Percentiles rank a stretch among this genome's conserved stretches.
phyloP scores from a whole-genome alignment of 306 rosid genomes.

The Dryas octopetala region DNA sequence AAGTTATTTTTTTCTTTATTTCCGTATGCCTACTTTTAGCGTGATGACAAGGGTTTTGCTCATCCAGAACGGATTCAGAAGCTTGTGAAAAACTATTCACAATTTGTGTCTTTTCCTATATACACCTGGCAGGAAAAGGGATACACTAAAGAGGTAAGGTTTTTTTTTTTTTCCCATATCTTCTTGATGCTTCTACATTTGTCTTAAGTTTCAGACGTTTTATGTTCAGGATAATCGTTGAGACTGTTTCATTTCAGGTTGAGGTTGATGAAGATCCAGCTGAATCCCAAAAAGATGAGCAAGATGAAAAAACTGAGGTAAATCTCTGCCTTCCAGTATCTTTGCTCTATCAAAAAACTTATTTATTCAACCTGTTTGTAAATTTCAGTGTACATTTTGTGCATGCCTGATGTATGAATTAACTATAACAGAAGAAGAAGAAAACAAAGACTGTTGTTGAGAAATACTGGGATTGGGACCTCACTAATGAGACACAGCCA shows the following conservation, averaged over 20 bases:
- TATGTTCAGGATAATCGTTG: neutral
- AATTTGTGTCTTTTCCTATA: conserved; percentile 89
- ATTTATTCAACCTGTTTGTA: neutral
- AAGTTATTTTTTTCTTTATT: neutral
- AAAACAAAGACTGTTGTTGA: conserved; percentile 91
- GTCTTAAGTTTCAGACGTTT: neutral
- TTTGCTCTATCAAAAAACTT: neutral
- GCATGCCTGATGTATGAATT: conserved; percentile 21
- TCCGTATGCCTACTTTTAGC: conserved; percentile 40
- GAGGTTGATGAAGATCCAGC: conserved; percentile 90
- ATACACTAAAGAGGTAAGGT: conserved; percentile 72
- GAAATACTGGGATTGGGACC: conserved; percentile 98
- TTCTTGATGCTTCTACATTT: conserved; percentile 13
- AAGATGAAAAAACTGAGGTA: conserved; percentile 80
- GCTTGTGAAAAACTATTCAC: conserved; percentile 92
- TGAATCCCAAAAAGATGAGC: conserved; percentile 60
- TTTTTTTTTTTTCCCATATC: neutral
- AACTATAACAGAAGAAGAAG: conserved; percentile 68
- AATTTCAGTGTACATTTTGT: neutral
- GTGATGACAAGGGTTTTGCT: conserved; percentile 86
- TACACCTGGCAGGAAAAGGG: conserved; percentile 98
- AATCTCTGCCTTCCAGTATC: conserved; percentile 1
- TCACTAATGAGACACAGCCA: conserved; percentile 87
- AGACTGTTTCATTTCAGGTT: conserved; percentile 44
- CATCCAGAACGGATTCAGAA: conserved; percentile 82